phyloP scores from a whole-genome alignment of 192 early-diverging fungal species.

The Dimargaris verticillata region DNA sequence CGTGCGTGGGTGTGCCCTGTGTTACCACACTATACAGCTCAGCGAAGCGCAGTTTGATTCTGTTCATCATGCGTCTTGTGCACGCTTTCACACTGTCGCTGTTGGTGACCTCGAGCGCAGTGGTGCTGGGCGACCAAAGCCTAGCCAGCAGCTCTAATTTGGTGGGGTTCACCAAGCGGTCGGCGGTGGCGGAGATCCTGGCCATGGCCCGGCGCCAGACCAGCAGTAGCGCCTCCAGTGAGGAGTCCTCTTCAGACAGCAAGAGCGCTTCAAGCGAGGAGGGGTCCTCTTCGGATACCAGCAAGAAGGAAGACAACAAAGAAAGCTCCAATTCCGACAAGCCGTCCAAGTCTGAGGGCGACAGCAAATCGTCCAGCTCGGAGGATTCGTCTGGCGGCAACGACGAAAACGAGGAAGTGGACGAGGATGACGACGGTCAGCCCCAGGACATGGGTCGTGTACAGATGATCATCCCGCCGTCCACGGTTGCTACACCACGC shows the following conservation, averaged over 20 bases:
- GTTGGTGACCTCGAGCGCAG: neutral
- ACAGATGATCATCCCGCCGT: slow-evolving; percentile 2
- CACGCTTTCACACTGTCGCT: neutral
- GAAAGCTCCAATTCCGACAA: neutral
- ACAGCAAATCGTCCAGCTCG: neutral
- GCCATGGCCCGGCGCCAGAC: no score
- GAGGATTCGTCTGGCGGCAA: neutral
- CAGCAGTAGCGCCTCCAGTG: no score
- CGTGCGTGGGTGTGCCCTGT: no score
- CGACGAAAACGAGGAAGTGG: neutral
- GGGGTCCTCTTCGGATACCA: neutral
- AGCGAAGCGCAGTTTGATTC: no score
- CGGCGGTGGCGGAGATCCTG: neutral
- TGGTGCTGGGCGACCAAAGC: neutral
- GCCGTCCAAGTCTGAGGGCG: neutral
- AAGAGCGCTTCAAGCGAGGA: no score
- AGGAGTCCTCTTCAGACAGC: no score
- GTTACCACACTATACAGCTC: no score
- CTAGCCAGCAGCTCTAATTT: neutral
- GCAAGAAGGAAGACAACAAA: neutral
- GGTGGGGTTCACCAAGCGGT: neutral
- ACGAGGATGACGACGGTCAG: neutral
- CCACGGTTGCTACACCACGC: neutral
- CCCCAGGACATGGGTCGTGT: slow-evolving; percentile 1
- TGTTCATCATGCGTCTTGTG: neutral